Conservation (phyloP, 2,329 filamentous ascomycete species). For the Cryphonectria radicalis region DNA sequence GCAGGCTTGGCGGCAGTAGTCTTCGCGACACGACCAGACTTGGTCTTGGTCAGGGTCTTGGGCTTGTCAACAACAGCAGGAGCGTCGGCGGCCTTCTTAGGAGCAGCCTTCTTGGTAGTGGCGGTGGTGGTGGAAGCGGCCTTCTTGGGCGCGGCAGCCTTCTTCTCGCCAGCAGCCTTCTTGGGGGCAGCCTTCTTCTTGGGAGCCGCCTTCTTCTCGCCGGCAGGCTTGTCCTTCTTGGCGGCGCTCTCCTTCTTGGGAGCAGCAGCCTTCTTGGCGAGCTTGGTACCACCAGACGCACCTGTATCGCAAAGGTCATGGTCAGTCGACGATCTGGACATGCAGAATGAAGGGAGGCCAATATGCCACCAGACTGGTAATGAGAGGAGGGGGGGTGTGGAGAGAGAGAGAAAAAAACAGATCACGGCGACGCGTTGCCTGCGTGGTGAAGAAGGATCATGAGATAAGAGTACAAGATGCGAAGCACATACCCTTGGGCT, state of each 20-base stretch:
- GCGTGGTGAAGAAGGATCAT: too few relatives aligned
- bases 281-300: slow-evolving; percentile 88
- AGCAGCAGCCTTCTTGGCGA: slow-evolving; percentile 55
- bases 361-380: neutral
- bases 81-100: slow-evolving; percentile 22
- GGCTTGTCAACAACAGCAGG: slow-evolving; percentile 71
- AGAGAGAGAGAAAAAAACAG: too few relatives aligned
- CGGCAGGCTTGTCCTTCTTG: slow-evolving; percentile 39
- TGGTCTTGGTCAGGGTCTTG: slow-evolving; percentile 77
- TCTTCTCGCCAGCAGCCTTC: slow-evolving; percentile 42
- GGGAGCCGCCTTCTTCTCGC: slow-evolving; percentile 34
- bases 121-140: slow-evolving; percentile 40
- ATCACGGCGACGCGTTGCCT: neutral
- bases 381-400: neutral
- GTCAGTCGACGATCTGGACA: neutral
- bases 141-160: slow-evolving; percentile 52
- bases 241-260: slow-evolving; percentile 40
- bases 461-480: neutral
- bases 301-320: slow-evolving; percentile 49
- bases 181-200: slow-evolving; percentile 46
- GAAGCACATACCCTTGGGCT: slow-evolving; percentile 78
- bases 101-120: slow-evolving; percentile 47
- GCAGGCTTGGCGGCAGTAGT: slow-evolving; percentile 54
- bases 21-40: slow-evolving; percentile 85
- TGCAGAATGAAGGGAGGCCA: neutral